These are phyloP conservation scores for Fusarium irregulare DNA, from an alignment of 2,329 filamentous ascomycete genomes.

Conservation along the genomic window DNA sequence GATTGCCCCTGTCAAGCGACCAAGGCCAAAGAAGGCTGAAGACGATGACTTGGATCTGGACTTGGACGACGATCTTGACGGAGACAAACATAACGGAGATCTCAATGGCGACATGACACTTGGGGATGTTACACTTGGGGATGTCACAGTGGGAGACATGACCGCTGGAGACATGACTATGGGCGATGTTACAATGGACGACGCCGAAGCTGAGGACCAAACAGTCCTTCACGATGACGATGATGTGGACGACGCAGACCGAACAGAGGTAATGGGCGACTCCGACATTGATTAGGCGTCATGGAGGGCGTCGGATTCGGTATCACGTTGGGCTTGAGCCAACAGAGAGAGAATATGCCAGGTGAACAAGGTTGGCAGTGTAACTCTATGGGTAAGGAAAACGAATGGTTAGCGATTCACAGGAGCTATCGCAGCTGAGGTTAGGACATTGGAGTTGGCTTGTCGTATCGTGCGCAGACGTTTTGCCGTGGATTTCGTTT, in stretches of 20 bases:
- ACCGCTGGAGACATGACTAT: conserved; percentile 43
- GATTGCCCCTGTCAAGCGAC: conserved; percentile 59
- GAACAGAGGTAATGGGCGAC: conserved; percentile 53
- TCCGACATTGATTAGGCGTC: conserved; percentile 49
- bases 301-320: background rate
- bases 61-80: conserved; percentile 44
- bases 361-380: conserved; percentile 1
- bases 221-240: conserved; percentile 55
- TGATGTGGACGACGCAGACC: conserved; percentile 58
- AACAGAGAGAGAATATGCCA: background rate
- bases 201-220: conserved; percentile 64
- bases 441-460: conserved; percentile 32
- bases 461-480: conserved; percentile 10
- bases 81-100: conserved; percentile 19
- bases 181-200: conserved; percentile 61
- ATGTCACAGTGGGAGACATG: conserved; percentile 49
- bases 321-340: background rate
- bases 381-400: conserved; percentile 23
- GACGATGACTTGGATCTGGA: conserved; percentile 45
- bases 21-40: conserved; percentile 45
- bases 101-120: conserved; percentile 52
- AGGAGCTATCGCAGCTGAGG: conserved; percentile 15
- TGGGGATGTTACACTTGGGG: conserved; percentile 62
- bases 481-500: conserved; percentile 10
- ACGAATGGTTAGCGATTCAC: conserved; percentile 32